phyloP scores from a whole-genome alignment of 2,329 filamentous ascomycete species.

The Monosporascus sp. region DNA sequence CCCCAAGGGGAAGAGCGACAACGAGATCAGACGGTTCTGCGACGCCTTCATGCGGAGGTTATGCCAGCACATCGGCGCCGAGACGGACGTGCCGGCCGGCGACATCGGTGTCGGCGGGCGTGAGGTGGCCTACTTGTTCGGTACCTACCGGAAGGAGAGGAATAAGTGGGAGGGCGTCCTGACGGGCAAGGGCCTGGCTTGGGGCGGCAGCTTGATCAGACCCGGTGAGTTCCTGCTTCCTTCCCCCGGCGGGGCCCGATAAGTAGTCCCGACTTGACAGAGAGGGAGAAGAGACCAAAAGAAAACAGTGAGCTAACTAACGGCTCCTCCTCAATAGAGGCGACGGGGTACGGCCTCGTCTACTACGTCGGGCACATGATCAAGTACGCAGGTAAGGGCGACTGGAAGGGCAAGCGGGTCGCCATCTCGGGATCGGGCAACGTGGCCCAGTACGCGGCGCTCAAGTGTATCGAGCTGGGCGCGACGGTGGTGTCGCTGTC shows the following conservation, averaged over 20 bases:
- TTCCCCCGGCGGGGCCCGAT: not conserved
- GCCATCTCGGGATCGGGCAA: constrained; percentile 96
- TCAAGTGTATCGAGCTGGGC: constrained; percentile 95
- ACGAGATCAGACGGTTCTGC: constrained; percentile 97
- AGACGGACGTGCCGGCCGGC: constrained; percentile 93
- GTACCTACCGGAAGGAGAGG: constrained; percentile 80
- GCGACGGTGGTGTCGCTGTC: constrained; percentile 88
- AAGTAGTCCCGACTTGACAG: not conserved
- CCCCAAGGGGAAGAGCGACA: constrained; percentile 96
- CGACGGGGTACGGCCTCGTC: constrained; percentile 91
- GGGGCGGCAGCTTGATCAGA: constrained; percentile 91
- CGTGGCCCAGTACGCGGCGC: constrained; percentile 93
- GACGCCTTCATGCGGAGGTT: constrained; percentile 94
- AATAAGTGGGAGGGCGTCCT: constrained; percentile 95
- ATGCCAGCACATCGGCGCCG: constrained; percentile 89
- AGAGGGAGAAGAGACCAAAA: not conserved
- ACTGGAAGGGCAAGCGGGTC: constrained; percentile 85
- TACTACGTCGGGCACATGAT: constrained; percentile 98
- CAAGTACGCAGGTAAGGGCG: constrained; percentile 78
- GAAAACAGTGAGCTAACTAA: constrained; percentile 2
- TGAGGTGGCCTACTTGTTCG: constrained; percentile 93
- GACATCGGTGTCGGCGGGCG: constrained; percentile 91
- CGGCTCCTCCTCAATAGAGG: constrained; percentile 48
- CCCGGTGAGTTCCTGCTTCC: constrained; percentile 43
- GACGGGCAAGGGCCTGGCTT: constrained; percentile 88